Evolutionary conservation across 768 basidiomycete species (phyloP).

Genomic region (Collybiopsis luxurians): DNA sequence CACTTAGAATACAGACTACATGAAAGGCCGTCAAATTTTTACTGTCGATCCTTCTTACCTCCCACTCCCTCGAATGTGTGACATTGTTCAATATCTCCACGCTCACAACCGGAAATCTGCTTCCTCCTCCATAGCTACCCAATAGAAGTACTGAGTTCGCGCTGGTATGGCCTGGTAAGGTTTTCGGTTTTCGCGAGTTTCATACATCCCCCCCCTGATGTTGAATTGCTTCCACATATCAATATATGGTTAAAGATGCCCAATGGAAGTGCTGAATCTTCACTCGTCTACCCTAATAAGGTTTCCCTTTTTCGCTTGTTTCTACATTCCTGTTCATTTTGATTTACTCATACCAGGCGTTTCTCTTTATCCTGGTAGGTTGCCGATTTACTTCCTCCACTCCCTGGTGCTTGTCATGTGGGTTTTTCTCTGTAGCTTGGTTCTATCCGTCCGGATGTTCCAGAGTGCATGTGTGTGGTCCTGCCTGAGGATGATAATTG

Average conservation of each 20-base stretch:
- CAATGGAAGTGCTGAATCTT: conserved; percentile 55
- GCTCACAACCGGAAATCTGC: conserved; percentile 55
- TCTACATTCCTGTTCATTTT: not conserved
- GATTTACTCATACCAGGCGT: conserved; percentile 34
- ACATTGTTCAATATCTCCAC: conserved; percentile 63
- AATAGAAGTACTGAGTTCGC: too few relatives aligned
- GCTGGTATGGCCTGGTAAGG: too few relatives aligned
- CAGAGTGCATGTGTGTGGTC: conserved; percentile 33
- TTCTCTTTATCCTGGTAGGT: conserved; percentile 51
- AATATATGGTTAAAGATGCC: conserved; percentile 63
- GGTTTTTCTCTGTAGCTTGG: conserved; percentile 42
- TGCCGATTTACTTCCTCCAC: not conserved
- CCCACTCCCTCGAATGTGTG: conserved; percentile 58
- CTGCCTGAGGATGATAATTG: not conserved
- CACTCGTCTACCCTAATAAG: conserved; percentile 64
- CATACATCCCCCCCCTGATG: too few relatives aligned
- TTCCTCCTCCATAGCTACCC: too few relatives aligned
- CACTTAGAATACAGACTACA: conserved; percentile 55
- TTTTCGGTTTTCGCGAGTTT: too few relatives aligned
- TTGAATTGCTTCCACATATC: conserved; percentile 47
- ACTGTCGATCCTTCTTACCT: conserved; percentile 69
- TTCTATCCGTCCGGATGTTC: conserved; percentile 52
- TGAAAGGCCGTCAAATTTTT: conserved; percentile 65
- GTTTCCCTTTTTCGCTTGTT: not conserved
- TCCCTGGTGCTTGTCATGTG: too few relatives aligned